Conservation (phyloP, 768 basidiomycete genomes). For the Gelatoporia subvermispora region DNA sequence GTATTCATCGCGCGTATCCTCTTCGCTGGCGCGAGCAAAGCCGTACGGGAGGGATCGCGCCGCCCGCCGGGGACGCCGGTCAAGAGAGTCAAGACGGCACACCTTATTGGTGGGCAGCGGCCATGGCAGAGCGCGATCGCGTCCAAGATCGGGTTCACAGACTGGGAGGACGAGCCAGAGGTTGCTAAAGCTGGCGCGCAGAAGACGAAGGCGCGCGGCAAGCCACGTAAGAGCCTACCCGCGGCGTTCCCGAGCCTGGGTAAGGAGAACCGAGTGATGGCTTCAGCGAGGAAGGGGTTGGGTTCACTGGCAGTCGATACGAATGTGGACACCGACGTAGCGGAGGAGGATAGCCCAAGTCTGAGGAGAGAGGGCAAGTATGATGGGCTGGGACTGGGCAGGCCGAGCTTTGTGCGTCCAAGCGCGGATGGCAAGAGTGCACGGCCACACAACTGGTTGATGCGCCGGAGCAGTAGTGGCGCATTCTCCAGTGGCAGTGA, state of each 20-base stretch:
- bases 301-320: constrained; percentile 8
- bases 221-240: constrained; percentile 69
- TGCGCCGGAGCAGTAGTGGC: constrained; percentile 77
- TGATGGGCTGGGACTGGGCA: constrained; percentile 61
- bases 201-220: constrained; percentile 38
- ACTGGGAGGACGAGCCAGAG: constrained; percentile 32
- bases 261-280: constrained; percentile 22
- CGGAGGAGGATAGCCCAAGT: constrained; percentile 58
- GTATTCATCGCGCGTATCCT: constrained; percentile 71
- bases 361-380: constrained; percentile 49
- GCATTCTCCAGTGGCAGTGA: constrained; percentile 78
- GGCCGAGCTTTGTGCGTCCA: constrained; percentile 20
- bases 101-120: constrained; percentile 43
- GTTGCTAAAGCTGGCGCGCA: too few species aligned
- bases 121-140: constrained; percentile 83
- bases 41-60: constrained; percentile 41
- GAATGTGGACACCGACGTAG: constrained; percentile 57
- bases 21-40: constrained; percentile 48
- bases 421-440: constrained; percentile 15
- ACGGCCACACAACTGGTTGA: constrained; percentile 55
- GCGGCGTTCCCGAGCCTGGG: constrained; percentile 56
- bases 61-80: constrained; percentile 77
- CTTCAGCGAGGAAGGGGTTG: constrained; percentile 6
- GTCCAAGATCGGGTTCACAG: constrained; percentile 55
- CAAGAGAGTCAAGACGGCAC: constrained; percentile 63